Base-by-base conservation (phyloP, 2,329 filamentous ascomycete species). In the Pyricularia pennisetigena region DNA sequence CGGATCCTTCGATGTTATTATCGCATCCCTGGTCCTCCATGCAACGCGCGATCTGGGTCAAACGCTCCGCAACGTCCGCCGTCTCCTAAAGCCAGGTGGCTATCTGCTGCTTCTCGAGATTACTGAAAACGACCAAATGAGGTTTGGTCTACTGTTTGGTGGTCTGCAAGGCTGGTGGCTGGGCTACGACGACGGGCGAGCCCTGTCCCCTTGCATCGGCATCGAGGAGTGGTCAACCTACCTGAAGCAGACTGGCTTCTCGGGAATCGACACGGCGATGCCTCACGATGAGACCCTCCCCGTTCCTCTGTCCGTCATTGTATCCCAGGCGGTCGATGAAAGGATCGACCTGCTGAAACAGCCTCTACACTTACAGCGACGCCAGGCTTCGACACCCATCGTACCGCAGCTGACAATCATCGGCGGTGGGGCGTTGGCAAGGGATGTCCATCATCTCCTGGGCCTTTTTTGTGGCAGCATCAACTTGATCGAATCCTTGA, bases 81-180 rank as follows among this genome's bases (percentile, higher is more conserved):
- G 70, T 1, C 69, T 79, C 3, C 68, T 79, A 1, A 77, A 75
- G 10, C 75, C 79, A 0, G 76, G 75, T 1, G 80, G 80, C 0
- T 75, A 77, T 35, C 70, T 82, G 10, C 32, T 73, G 12, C 29
- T 73, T 20, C 49, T 68, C n/a, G 72, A 73, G 69, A 68, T 69
- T 35, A 72, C 70, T 8, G 16, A 41, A 4, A 63, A 54, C 23
- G 29, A 63, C 57, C 12, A 16, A 7, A 67, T 57, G 20, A 32
- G 35, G 4, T 24, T 66, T 23, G 65, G 65, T 4, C 20, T 29
- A 20, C 65, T 69, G 16, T 66, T 68, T 57, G 68, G 68, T 8
- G 66, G 67, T 12, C 67, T 72, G 54, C 64, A 69, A 2, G 72
- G 70, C 61, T 73, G 72, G 72, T 72, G 72, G 72, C 54, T 71